Evolutionary conservation across 345 rosid species (phyloP).

Genomic region (Combretum micranthum): DNA sequence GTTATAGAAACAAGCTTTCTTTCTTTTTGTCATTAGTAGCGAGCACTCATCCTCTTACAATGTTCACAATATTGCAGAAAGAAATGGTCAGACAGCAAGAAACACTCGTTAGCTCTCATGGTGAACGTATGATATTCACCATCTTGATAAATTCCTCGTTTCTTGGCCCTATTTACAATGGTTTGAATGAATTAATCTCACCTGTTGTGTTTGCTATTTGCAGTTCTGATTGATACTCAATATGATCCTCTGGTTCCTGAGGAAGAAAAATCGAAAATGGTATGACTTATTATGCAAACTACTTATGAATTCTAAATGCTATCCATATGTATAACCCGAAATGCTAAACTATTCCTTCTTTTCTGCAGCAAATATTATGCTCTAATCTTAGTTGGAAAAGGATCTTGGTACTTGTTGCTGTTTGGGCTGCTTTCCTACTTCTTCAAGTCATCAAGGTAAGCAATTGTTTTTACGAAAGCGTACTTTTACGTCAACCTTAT

Average conservation of each 20-base stretch:
- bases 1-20: no score
- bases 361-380: conserved; percentile 51
- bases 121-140: conserved; percentile 53
- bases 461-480: neutral
- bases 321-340: neutral
- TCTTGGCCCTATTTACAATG: no score
- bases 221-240: conserved; percentile 69
- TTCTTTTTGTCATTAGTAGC: neutral
- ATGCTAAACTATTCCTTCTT: neutral
- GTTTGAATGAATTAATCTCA: no score
- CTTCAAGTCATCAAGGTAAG: conserved; percentile 71
- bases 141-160: neutral
- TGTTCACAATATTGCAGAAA: conserved; percentile 36
- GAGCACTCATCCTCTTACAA: neutral
- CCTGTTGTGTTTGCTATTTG: neutral
- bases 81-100: conserved; percentile 43
- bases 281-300: conserved; percentile 9
- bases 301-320: neutral
- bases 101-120: conserved; percentile 48
- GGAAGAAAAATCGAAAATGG: conserved; percentile 66
- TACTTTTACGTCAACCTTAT: neutral
- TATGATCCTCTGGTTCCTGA: conserved; percentile 64
- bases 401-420: conserved; percentile 32
- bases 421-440: conserved; percentile 68
- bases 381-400: conserved; percentile 71